Base-by-base conservation (phyloP, 2,329 filamentous ascomycete genomes). In the Thyridium curvatum region DNA sequence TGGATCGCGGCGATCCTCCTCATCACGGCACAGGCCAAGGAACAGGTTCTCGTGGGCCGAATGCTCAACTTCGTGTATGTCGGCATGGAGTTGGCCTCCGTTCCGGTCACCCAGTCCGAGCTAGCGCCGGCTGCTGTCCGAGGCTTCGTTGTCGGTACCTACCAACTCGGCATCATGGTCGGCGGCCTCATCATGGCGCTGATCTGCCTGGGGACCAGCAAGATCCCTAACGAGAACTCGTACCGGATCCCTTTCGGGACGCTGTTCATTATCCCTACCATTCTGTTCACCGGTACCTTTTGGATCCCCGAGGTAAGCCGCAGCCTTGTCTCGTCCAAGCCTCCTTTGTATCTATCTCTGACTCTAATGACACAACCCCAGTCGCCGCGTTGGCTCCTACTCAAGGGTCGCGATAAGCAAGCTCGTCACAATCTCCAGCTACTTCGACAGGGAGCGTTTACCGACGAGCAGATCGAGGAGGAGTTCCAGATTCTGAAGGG, bases 341-440 rank as follows among this genome's bases (percentile, higher is more conserved):
- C 21, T 10, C n/a, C n/a, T n/a, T n/a, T 26, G 6, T 10, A 26
- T 6, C 21, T 6, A 26, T 26, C 6, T 6, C 21, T 26, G 10
- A 26, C 21, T 6, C 10, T 6, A 26, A 26, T 26, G 21, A 26
- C 21, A 26, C 21, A n/a, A n/a, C 75, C 75, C 12, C 75, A 79
- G 52, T 66, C 42, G 14, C 42, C 48, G 12, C 31, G 41, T 17
- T 55, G 54, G 54, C 49, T 58, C 3, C 34, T 55, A 9, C 38
- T 42, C 5, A 34, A 50, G 28, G 41, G 42, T 15, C 55, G 60
- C 14, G 60, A 68, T 21, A 55, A 65, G 6, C 68, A 72, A 42
- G 68, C 68, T 26, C 21, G 21, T 39, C 21, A 10, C 21, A 13
- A 33, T 52, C 13, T 31, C 40, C 4, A 45, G 42, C 21, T 26